Percentiles rank a stretch among this genome's conserved stretches.
Conservation (phyloP, 345 rosid species). For the Psidium guajava region DNA sequence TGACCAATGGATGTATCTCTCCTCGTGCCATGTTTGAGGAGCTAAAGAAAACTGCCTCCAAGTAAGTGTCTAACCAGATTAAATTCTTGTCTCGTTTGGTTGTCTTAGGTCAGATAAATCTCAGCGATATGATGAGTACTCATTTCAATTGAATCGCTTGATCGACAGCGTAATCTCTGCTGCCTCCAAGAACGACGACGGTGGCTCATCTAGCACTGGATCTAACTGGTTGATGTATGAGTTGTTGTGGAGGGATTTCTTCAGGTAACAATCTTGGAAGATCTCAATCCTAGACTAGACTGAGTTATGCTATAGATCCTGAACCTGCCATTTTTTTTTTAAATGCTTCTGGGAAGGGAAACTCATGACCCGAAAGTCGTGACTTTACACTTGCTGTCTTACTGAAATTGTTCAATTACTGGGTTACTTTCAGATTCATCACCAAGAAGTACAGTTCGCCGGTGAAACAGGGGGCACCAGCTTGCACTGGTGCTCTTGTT, state of each 20-base stretch:
- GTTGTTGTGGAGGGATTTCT: constrained; percentile 51
- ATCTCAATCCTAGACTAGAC: neutral
- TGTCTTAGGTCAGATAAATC: neutral
- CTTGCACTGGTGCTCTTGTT: constrained; percentile 21
- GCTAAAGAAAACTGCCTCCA: constrained; percentile 65
- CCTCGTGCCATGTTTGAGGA: constrained; percentile 91
- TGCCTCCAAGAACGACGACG: constrained; percentile 8
- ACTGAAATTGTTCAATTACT: neutral
- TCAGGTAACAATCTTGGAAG: constrained; percentile 22
- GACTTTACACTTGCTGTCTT: neutral
- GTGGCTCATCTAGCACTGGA: constrained; percentile 19
- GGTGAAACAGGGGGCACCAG: constrained; percentile 19
- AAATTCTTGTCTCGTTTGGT: neutral
- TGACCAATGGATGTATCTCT: constrained; percentile 79
- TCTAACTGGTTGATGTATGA: constrained; percentile 46
- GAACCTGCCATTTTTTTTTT: neutral
- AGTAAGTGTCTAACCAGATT: constrained; percentile 16
- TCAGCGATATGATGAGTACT: neutral
- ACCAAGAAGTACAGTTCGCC: constrained; percentile 41
- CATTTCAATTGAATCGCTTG: neutral
- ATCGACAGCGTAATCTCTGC: constrained; percentile 22
- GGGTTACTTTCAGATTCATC: constrained; percentile 22
- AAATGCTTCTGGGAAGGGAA: neutral
- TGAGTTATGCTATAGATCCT: neutral
- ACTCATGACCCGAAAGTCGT: neutral